Conservation (phyloP, 768 basidiomycete species). For the Boletus tomentosulus region DNA sequence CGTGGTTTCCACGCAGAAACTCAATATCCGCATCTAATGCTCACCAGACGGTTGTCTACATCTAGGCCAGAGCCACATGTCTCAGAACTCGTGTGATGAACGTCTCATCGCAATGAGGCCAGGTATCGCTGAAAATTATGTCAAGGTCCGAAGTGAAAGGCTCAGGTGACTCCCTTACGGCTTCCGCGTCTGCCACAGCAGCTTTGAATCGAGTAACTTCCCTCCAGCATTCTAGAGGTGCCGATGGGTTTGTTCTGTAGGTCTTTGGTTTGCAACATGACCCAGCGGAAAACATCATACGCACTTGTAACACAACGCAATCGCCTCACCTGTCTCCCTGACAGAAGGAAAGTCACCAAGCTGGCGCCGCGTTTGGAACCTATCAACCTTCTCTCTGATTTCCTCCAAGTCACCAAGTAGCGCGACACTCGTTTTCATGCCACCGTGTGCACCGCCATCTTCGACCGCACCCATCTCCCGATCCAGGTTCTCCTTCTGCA, state of each 20-base stretch:
- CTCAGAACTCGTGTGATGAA: background rate
- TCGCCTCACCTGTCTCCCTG: slow-evolving; percentile 51
- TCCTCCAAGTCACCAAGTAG: slow-evolving; percentile 75
- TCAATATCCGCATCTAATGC: background rate
- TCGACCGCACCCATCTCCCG: slow-evolving; percentile 58
- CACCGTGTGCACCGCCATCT: slow-evolving; percentile 35
- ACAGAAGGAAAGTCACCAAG: slow-evolving; percentile 54
- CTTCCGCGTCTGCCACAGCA: slow-evolving; percentile 63
- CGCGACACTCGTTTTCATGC: slow-evolving; percentile 54
- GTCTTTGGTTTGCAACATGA: background rate
- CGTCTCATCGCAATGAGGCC: slow-evolving; percentile 46
- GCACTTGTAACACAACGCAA: slow-evolving; percentile 75
- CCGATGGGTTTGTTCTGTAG: slow-evolving; percentile 39
- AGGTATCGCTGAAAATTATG: slow-evolving; percentile 51
- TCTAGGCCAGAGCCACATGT: too few relatives aligned
- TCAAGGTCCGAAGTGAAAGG: slow-evolving; percentile 9
- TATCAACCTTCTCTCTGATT: slow-evolving; percentile 66
- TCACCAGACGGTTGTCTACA: too few relatives aligned
- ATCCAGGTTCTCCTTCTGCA: slow-evolving; percentile 88
- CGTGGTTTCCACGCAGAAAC: background rate
- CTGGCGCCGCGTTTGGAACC: slow-evolving; percentile 55
- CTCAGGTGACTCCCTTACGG: slow-evolving; percentile 40
- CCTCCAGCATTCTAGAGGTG: slow-evolving; percentile 69
- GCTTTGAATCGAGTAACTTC: slow-evolving; percentile 68
- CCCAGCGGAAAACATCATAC: background rate